These are phyloP conservation scores for Holtermannia corniformis DNA, from an alignment of 768 basidiomycete genomes.

Conservation along the genomic window DNA sequence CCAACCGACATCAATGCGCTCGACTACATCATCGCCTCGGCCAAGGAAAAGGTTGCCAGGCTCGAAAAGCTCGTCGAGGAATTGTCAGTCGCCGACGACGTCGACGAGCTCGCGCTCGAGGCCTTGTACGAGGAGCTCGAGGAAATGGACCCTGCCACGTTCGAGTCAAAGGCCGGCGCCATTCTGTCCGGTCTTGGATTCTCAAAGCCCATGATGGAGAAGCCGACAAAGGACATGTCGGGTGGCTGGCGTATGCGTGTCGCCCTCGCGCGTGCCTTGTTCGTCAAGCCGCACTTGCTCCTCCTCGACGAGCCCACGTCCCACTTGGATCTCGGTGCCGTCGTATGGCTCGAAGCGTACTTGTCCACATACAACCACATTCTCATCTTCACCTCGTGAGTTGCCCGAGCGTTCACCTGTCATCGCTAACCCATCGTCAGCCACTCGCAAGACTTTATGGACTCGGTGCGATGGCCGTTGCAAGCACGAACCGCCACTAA, in stretches of 20 bases:
- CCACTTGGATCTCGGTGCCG: slow-evolving; percentile 91
- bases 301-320: slow-evolving; percentile 68
- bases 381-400: slow-evolving; percentile 49
- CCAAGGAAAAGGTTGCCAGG: slow-evolving; percentile 81
- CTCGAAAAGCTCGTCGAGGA: slow-evolving; percentile 92
- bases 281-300: slow-evolving; percentile 90
- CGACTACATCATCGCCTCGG: slow-evolving; percentile 90
- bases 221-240: slow-evolving; percentile 95
- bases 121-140: slow-evolving; percentile 90
- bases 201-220: slow-evolving; percentile 79
- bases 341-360: slow-evolving; percentile 98
- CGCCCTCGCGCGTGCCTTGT: slow-evolving; percentile 86
- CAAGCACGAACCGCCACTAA: too few species aligned
- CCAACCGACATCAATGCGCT: slow-evolving; percentile 92
- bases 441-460: slow-evolving; percentile 99
- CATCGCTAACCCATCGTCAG: slow-evolving; percentile 53
- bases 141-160: slow-evolving; percentile 89
- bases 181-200: slow-evolving; percentile 98
- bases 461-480: too few species aligned
- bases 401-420: neutral
- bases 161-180: slow-evolving; percentile 89
- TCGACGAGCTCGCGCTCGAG: slow-evolving; percentile 82
- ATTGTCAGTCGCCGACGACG: slow-evolving; percentile 73
- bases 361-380: slow-evolving; percentile 98
- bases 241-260: slow-evolving; percentile 99